Conservation (phyloP, 1,284 basidiomycete species). For the Cutaneotrichosporon mucoides region DNA sequence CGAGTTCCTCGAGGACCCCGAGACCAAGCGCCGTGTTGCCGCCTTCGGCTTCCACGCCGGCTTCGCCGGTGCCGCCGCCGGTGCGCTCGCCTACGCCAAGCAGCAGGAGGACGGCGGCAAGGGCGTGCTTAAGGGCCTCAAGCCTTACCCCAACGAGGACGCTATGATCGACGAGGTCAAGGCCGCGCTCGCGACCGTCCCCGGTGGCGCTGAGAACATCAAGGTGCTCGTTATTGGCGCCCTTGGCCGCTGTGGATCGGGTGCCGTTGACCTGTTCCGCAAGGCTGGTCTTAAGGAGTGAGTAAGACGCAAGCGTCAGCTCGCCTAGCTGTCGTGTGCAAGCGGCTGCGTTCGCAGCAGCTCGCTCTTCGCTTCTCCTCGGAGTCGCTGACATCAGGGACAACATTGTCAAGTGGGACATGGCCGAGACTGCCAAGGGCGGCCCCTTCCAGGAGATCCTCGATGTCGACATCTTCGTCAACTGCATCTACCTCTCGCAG, state of each 20-base stretch:
- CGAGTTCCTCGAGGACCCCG: constrained; percentile 87
- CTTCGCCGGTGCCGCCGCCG: constrained; percentile 93
- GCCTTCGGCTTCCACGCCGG: constrained; percentile 99
- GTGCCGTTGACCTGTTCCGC: constrained; percentile 89
- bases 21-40: constrained; percentile 80
- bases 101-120: constrained; percentile 60
- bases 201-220: constrained; percentile 66
- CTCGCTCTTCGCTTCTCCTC: too few species aligned
- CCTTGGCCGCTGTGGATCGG: constrained; percentile 88
- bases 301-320: constrained; percentile 21
- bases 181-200: constrained; percentile 55
- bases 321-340: too few species aligned
- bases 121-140: constrained; percentile 60
- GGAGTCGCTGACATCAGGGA: constrained; percentile 56
- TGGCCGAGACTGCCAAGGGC: constrained; percentile 93
- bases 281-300: constrained; percentile 90
- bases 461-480: constrained; percentile 97
- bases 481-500: constrained; percentile 96
- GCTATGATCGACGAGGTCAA: constrained; percentile 76
- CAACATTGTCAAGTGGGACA: constrained; percentile 96
- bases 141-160: constrained; percentile 73
- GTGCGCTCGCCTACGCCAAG: constrained; percentile 75
- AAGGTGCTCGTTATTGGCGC: constrained; percentile 95
- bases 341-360: too few species aligned
- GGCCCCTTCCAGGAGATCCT: constrained; percentile 96